Percentiles rank a stretch among this genome's conserved stretches.
Conservation (phyloP, 176 grass and related monocot genomes). For the Eragrostis nindensis region DNA sequence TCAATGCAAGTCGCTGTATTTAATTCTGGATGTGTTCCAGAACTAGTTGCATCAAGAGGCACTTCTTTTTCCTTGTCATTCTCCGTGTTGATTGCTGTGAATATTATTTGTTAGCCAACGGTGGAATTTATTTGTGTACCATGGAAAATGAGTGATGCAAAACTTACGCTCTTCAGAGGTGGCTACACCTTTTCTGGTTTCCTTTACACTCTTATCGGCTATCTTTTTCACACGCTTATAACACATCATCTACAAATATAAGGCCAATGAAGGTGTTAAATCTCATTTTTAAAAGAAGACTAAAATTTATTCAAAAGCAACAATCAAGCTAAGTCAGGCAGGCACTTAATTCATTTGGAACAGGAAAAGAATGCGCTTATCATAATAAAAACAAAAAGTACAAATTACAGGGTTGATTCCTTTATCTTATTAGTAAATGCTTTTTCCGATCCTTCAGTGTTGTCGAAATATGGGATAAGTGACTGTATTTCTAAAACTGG, state of each 20-base stretch:
- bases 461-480: background rate
- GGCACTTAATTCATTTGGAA: background rate
- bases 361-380: constrained; percentile 1
- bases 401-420: constrained; percentile 14
- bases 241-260: constrained; percentile 10
- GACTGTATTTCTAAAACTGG: constrained; percentile 6
- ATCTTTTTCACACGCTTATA: background rate
- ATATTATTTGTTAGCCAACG: constrained; percentile 18
- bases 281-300: background rate
- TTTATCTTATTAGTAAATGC: constrained; percentile 24
- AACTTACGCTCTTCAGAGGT: constrained; percentile 34
- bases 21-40: constrained; percentile 9
- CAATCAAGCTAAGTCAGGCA: background rate
- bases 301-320: background rate
- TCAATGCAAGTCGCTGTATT: background rate
- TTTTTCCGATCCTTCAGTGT: constrained; percentile 7
- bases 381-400: background rate
- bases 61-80: background rate
- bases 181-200: background rate
- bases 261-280: background rate
- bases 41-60: background rate
- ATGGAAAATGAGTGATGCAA: background rate
- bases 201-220: constrained; percentile 8
- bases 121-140: background rate
- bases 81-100: background rate